phyloP scores from a whole-genome alignment of 108 stramenopile species.

The Pinguiococcus pyrenoidosus region DNA sequence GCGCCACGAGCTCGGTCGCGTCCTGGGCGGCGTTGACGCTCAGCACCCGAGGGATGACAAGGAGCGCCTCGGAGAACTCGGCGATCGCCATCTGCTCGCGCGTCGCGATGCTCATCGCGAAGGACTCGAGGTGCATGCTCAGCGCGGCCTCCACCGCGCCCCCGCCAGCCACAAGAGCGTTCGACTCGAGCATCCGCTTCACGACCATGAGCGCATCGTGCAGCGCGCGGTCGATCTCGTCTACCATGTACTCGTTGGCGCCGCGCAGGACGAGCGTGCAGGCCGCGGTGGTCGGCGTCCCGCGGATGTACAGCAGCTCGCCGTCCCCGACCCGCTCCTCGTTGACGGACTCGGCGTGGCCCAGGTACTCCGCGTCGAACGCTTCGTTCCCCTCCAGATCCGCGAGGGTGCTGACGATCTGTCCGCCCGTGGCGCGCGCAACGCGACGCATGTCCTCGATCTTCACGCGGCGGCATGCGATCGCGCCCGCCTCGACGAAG shows the following conservation, averaged over 20 bases:
- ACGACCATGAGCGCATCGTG: constrained; percentile 94
- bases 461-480: constrained; percentile 80
- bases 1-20: constrained; percentile 89
- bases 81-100: constrained; percentile 95
- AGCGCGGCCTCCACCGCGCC: constrained; percentile 95
- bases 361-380: constrained; percentile 76
- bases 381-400: constrained; percentile 95
- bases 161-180: constrained; percentile 90
- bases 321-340: constrained; percentile 90
- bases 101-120: constrained; percentile 75
- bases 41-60: constrained; percentile 95
- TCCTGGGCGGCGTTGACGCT: constrained; percentile 97
- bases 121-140: constrained; percentile 79
- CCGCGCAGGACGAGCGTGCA: constrained; percentile 93
- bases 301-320: constrained; percentile 92
- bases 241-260: constrained; percentile 98
- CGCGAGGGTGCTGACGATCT: constrained; percentile 85
- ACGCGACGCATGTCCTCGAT: constrained; percentile 93
- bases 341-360: constrained; percentile 63
- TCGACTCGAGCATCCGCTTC: constrained; percentile 94
- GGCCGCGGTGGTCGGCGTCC: constrained; percentile 63
- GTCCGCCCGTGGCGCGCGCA: constrained; percentile 93
- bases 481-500: constrained; percentile 95
- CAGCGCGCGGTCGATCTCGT: constrained; percentile 97
- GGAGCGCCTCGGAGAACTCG: constrained; percentile 91